Evolutionary conservation across 1,284 basidiomycete genomes (phyloP).

Genomic region (Singerocomus inundabilis): DNA sequence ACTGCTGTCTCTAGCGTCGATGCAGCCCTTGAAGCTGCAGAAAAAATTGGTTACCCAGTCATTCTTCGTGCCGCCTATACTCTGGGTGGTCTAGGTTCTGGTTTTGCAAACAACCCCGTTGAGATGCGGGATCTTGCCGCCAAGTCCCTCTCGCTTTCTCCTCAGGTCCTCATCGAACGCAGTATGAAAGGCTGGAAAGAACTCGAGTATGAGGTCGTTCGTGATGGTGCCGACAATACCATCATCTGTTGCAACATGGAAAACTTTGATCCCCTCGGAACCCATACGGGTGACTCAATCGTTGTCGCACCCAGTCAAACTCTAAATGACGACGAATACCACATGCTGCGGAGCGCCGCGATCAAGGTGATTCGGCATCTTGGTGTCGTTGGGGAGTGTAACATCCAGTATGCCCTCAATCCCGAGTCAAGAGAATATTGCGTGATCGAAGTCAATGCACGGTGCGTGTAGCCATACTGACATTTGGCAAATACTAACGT

Average conservation of each 20-base stretch:
- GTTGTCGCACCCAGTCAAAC: constrained; percentile 99
- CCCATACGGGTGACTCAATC: constrained; percentile 99
- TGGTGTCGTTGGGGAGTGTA: constrained; percentile 97
- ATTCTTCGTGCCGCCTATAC: constrained; percentile 98
- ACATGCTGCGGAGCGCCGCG: constrained; percentile 97
- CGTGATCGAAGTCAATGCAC: constrained; percentile 97
- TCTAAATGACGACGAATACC: constrained; percentile 95
- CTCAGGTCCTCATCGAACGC: constrained; percentile 96
- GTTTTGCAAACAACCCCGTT: constrained; percentile 94
- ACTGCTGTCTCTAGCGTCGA: constrained; percentile 97
- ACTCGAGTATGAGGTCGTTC: constrained; percentile 98
- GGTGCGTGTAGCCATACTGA: constrained; percentile 44
- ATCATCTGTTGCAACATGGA: constrained; percentile 98
- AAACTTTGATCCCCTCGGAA: constrained; percentile 98
- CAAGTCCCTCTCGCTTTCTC: constrained; percentile 86
- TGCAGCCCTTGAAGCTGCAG: constrained; percentile 89
- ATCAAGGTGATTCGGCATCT: constrained; percentile 98
- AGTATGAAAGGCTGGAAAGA: constrained; percentile 99
- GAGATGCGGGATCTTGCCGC: constrained; percentile 95
- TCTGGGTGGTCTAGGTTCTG: constrained; percentile 96
- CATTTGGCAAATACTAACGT: constrained; percentile 2
- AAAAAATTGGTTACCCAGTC: constrained; percentile 94
- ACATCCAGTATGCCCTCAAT: constrained; percentile 98
- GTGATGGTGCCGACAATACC: constrained; percentile 94
- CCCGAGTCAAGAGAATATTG: constrained; percentile 93